These are phyloP conservation scores for Fusarium irregulare DNA, from an alignment of 2,329 filamentous ascomycete species.

Conservation along the genomic window DNA sequence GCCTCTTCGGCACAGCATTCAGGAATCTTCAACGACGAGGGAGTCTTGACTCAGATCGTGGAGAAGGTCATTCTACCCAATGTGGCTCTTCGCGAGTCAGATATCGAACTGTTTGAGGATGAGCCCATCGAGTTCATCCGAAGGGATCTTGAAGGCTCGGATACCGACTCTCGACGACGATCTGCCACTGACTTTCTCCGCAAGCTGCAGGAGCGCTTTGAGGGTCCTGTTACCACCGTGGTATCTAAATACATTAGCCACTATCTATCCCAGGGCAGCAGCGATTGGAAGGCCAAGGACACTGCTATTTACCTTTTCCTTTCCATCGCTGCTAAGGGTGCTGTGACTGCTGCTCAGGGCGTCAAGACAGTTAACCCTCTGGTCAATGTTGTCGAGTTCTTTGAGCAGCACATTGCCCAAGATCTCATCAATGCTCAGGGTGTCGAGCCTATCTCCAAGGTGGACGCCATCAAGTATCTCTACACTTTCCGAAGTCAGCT, in stretches of 20 bases:
- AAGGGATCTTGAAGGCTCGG: slow-evolving; percentile 93
- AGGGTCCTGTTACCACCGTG: slow-evolving; percentile 84
- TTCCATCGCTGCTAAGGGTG: slow-evolving; percentile 91
- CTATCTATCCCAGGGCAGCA: slow-evolving; percentile 82
- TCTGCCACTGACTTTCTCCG: slow-evolving; percentile 95
- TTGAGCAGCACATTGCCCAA: slow-evolving; percentile 90
- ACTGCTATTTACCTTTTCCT: slow-evolving; percentile 98
- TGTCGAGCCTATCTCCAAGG: slow-evolving; percentile 88
- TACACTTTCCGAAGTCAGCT: slow-evolving; percentile 97
- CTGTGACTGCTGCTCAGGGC: slow-evolving; percentile 86
- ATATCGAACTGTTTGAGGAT: slow-evolving; percentile 96
- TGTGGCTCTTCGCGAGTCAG: slow-evolving; percentile 88
- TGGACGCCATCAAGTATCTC: slow-evolving; percentile 97
- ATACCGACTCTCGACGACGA: slow-evolving; percentile 90
- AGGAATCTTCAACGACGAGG: slow-evolving; percentile 84
- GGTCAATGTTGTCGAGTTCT: slow-evolving; percentile 93
- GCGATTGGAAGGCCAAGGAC: slow-evolving; percentile 97
- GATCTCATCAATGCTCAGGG: slow-evolving; percentile 79
- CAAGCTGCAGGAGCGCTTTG: slow-evolving; percentile 89
- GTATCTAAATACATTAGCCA: slow-evolving; percentile 88
- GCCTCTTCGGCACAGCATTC: slow-evolving; percentile 83
- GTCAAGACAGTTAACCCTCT: slow-evolving; percentile 90
- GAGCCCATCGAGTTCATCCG: slow-evolving; percentile 99
- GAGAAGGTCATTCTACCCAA: slow-evolving; percentile 97
- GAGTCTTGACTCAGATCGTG: slow-evolving; percentile 84